These are phyloP conservation scores for Apiotrichum laibachii DNA, from an alignment of 1,284 basidiomycete species.

Conservation along the genomic window DNA sequence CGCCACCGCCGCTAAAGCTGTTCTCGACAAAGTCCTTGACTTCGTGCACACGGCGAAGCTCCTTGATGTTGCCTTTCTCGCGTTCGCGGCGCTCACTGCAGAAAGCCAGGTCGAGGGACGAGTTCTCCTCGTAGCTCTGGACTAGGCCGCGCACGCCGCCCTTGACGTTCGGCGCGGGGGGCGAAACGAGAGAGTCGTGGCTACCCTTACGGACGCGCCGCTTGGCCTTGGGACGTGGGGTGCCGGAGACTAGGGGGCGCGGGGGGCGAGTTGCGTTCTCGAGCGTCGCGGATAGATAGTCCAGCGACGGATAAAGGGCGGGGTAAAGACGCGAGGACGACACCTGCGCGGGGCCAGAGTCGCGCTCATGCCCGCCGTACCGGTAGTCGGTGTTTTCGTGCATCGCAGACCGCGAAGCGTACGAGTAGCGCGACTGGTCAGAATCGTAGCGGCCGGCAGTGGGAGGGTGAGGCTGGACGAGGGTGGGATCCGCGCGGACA, in stretches of 20 bases:
- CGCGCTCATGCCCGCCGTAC: background rate
- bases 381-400: conserved; percentile 5
- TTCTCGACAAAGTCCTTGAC: conserved; percentile 6
- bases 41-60: conserved; percentile 11
- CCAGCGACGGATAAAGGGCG: conserved; percentile 11
- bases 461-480: no score
- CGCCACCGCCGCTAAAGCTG: conserved; percentile 4
- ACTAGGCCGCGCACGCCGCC: conserved; percentile 8
- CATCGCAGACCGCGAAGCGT: background rate
- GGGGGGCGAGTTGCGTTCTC: background rate
- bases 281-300: conserved; percentile 6
- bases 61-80: conserved; percentile 7
- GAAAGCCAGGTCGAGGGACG: conserved; percentile 12
- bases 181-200: no score
- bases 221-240: conserved; percentile 2
- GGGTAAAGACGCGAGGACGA: conserved; percentile 3
- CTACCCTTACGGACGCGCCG: background rate
- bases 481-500: no score
- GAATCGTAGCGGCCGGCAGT: background rate
- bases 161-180: background rate
- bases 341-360: no score
- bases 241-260: background rate
- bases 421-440: background rate
- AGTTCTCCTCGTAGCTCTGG: conserved; percentile 9
- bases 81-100: conserved; percentile 10